Percentiles rank a stretch among this genome's conserved stretches.
These are phyloP conservation scores for Trichoderma reesei DNA, from an alignment of 495 filamentous ascomycete genomes.

Conservation along the genomic window DNA sequence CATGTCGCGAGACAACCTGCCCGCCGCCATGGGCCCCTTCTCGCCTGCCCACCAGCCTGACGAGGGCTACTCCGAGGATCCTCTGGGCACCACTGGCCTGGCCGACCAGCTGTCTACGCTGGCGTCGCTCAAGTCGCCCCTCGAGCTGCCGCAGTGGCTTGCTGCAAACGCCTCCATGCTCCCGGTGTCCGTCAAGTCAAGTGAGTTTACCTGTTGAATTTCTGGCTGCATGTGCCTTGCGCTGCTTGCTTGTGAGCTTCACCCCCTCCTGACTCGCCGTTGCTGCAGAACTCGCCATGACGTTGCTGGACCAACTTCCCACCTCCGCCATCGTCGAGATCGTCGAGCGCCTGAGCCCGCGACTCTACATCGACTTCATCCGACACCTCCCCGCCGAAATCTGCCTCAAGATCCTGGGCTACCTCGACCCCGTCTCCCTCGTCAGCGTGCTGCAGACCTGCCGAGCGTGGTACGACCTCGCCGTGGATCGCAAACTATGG, in stretches of 20 bases:
- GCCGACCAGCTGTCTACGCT: slow-evolving; percentile 18
- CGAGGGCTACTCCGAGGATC: slow-evolving; percentile 51
- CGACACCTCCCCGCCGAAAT: slow-evolving; percentile 78
- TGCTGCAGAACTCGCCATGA: slow-evolving; percentile 48
- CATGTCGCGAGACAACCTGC: neutral
- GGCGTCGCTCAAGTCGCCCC: slow-evolving; percentile 19
- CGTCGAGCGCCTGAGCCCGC: slow-evolving; percentile 60
- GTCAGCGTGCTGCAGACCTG: slow-evolving; percentile 70
- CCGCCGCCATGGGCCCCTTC: slow-evolving; percentile 25
- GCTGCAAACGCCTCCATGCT: slow-evolving; percentile 36
- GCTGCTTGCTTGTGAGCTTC: neutral
- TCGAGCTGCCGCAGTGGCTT: slow-evolving; percentile 34
- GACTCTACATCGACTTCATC: slow-evolving; percentile 87
- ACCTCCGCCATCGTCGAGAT: slow-evolving; percentile 68
- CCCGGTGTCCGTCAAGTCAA: slow-evolving; percentile 35
- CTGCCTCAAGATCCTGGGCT: slow-evolving; percentile 77
- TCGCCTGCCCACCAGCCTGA: slow-evolving; percentile 35
- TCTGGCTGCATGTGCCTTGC: no score
- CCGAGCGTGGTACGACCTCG: slow-evolving; percentile 68
- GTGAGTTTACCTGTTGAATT: slow-evolving; percentile 26
- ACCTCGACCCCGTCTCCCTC: slow-evolving; percentile 66
- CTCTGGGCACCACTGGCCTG: slow-evolving; percentile 30
- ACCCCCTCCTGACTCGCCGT: neutral
- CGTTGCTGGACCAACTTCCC: slow-evolving; percentile 60
- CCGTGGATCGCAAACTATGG: slow-evolving; percentile 83